A percentile compares a stretch with the other conserved stretches of the same genome.
phyloP scores from a whole-genome alignment of 352 stramenopile species.

The Phytophthora hibernalis region DNA sequence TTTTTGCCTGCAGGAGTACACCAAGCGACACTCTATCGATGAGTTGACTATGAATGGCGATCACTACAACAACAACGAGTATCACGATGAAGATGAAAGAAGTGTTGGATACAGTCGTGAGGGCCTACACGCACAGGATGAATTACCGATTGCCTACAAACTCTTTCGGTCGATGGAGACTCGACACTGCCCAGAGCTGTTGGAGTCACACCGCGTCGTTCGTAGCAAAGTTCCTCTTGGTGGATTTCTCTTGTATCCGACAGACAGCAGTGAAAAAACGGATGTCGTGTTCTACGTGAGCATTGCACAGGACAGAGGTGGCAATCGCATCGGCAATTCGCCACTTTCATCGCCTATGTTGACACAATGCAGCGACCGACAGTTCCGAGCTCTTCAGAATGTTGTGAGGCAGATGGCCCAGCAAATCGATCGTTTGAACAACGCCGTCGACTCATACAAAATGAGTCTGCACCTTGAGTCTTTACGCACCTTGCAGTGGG shows the following conservation, averaged over 20 bases:
- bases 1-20: constrained; percentile 78
- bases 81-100: constrained; percentile 16
- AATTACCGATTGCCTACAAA: constrained; percentile 70
- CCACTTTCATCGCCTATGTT: constrained; percentile 10
- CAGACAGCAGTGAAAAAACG: constrained; percentile 59
- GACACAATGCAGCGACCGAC: constrained; percentile 51
- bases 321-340: constrained; percentile 3
- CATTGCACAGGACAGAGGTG: constrained; percentile 31
- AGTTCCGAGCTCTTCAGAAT: constrained; percentile 67
- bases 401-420: constrained; percentile 67
- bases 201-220: constrained; percentile 65
- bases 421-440: constrained; percentile 55
- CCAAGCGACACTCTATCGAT: constrained; percentile 62
- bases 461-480: constrained; percentile 71
- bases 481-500: constrained; percentile 57
- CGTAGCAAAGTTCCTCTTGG: constrained; percentile 66
- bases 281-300: constrained; percentile 86
- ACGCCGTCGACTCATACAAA: constrained; percentile 67
- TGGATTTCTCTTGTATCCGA: constrained; percentile 77
- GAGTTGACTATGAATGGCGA: constrained; percentile 43
- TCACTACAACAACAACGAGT: constrained; percentile 52
- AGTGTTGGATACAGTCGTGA: constrained; percentile 3
- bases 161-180: constrained; percentile 75
- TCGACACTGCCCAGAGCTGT: constrained; percentile 69
- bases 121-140: constrained; percentile 26